Evolutionary conservation across 371 early-diverging fungal species (phyloP).

Genomic region (Vittaforma corneae): DNA sequence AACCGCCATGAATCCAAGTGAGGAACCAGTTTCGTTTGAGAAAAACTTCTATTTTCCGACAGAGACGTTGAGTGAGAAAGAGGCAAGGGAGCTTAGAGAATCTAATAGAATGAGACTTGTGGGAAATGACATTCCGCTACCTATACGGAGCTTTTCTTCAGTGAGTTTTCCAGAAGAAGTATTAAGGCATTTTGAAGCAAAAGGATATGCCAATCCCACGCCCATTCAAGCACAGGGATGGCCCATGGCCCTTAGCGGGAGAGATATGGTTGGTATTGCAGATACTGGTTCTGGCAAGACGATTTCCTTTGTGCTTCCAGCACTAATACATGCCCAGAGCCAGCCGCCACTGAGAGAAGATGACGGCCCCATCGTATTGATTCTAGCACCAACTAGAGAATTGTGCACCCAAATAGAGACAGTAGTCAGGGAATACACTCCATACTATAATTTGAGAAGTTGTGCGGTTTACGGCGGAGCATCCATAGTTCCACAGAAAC

Average conservation of each 20-base stretch:
- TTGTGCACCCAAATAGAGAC: slow-evolving; percentile 64
- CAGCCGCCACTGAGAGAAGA: slow-evolving; percentile 78
- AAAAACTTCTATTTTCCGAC: slow-evolving; percentile 62
- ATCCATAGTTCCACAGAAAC: slow-evolving; percentile 79
- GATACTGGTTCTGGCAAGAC: slow-evolving; percentile 97
- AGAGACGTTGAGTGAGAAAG: slow-evolving; percentile 55
- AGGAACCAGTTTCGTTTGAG: slow-evolving; percentile 64
- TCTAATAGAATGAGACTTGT: slow-evolving; percentile 61
- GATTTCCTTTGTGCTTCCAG: slow-evolving; percentile 82
- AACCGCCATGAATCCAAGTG: not conserved
- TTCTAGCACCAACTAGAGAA: slow-evolving; percentile 97
- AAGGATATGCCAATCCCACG: slow-evolving; percentile 78
- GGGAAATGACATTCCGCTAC: slow-evolving; percentile 62
- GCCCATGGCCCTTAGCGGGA: slow-evolving; percentile 92
- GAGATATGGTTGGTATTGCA: slow-evolving; percentile 94
- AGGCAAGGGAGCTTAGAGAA: slow-evolving; percentile 60
- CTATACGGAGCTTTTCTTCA: slow-evolving; percentile 70
- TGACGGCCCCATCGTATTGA: slow-evolving; percentile 89
- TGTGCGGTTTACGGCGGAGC: slow-evolving; percentile 91
- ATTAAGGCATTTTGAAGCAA: slow-evolving; percentile 66
- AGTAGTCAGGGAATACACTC: slow-evolving; percentile 51
- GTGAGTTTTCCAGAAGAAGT: slow-evolving; percentile 66
- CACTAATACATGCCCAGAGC: slow-evolving; percentile 91
- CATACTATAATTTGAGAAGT: slow-evolving; percentile 70
- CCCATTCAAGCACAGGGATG: slow-evolving; percentile 95